A percentile compares a stretch with the other conserved stretches of the same genome.
Conservation (phyloP, 2,329 filamentous ascomycete genomes). For the Elsinoe batatas region DNA sequence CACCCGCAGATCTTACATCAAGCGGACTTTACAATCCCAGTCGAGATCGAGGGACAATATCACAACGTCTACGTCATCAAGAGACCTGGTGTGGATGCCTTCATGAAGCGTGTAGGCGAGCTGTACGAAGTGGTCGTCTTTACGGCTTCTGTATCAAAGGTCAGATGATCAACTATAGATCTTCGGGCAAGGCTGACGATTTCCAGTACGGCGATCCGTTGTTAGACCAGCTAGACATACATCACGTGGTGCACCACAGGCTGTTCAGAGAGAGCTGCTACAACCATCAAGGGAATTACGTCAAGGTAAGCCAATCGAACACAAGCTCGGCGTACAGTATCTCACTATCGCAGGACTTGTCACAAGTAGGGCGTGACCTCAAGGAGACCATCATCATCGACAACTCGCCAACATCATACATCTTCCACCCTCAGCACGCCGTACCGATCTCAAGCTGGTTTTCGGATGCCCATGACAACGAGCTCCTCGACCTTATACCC, state of each 20-base stretch:
- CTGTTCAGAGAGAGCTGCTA: slow-evolving; percentile 98
- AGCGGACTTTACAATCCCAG: slow-evolving; percentile 96
- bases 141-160: slow-evolving; percentile 96
- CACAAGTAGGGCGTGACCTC: slow-evolving; percentile 88
- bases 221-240: slow-evolving; percentile 92
- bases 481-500: slow-evolving; percentile 91
- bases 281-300: slow-evolving; percentile 98
- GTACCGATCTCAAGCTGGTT: slow-evolving; percentile 99
- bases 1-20: slow-evolving; percentile 74
- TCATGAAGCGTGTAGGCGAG: slow-evolving; percentile 97
- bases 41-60: slow-evolving; percentile 97
- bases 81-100: slow-evolving; percentile 93
- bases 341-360: slow-evolving; percentile 56
- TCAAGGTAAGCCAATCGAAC: slow-evolving; percentile 51
- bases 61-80: slow-evolving; percentile 99
- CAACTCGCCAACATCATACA: slow-evolving; percentile 98
- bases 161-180: slow-evolving; percentile 29
- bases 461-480: slow-evolving; percentile 97
- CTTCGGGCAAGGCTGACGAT: slow-evolving; percentile 1
- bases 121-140: slow-evolving; percentile 98
- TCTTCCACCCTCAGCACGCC: slow-evolving; percentile 97
- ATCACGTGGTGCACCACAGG: slow-evolving; percentile 89
- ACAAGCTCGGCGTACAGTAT: no score
- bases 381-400: slow-evolving; percentile 99
- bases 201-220: slow-evolving; percentile 85